phyloP scores from a whole-genome alignment of 257 asterid species.

The Nicotiana undulata region DNA sequence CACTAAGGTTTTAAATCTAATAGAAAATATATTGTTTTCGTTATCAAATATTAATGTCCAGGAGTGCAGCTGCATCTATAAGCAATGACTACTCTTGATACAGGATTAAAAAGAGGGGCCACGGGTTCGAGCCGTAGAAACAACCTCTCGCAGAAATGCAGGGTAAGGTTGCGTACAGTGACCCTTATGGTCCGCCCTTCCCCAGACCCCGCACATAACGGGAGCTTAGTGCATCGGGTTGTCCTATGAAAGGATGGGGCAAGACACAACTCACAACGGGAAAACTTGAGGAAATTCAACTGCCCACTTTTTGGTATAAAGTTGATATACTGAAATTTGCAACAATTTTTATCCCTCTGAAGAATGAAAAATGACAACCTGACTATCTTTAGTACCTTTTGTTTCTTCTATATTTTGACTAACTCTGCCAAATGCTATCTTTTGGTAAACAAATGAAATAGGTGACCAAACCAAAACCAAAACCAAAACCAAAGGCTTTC shows the following conservation, averaged over 20 bases:
- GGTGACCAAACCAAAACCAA: not conserved
- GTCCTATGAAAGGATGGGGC: not conserved
- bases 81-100: not conserved
- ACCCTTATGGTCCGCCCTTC: too few relatives aligned
- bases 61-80: not conserved
- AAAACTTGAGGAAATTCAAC: not conserved
- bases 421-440: too few relatives aligned
- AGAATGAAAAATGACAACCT: not conserved
- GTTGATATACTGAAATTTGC: not conserved
- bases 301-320: not conserved
- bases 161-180: too few relatives aligned
- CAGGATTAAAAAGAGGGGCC: too few relatives aligned
- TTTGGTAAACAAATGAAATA: not conserved
- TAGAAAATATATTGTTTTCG: not conserved
- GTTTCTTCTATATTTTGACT: not conserved
- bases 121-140: too few relatives aligned
- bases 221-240: too few relatives aligned
- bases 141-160: too few relatives aligned
- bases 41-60: not conserved
- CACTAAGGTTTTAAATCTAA: not conserved
- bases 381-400: not conserved
- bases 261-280: not conserved
- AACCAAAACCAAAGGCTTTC: not conserved
- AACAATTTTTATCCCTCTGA: not conserved
- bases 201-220: too few relatives aligned